Evolutionary conservation across 2,329 filamentous ascomycete species (phyloP).

Genomic region (Fusarium guadeloupense): DNA sequence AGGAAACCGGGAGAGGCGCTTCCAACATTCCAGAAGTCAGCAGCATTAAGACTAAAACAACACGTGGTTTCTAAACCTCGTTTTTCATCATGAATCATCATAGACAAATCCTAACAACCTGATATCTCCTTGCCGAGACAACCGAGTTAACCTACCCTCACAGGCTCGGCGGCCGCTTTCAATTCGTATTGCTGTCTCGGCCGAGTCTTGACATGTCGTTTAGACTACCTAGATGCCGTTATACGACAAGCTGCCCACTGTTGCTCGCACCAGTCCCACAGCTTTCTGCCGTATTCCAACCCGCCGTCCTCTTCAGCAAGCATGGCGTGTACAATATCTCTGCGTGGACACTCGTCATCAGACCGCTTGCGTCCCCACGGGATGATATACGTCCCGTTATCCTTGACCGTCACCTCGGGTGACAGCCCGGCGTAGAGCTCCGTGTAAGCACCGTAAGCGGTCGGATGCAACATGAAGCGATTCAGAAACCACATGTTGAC

Average conservation of each 20-base stretch:
- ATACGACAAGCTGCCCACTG: conserved; percentile 18
- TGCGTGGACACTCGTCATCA: conserved; percentile 29
- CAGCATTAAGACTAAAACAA: neutral
- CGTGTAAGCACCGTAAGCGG: conserved; percentile 52
- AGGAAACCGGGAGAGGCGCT: conserved; percentile 4
- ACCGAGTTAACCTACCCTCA: neutral
- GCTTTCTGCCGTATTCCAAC: conserved; percentile 34
- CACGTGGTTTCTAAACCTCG: neutral
- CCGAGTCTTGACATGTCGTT: neutral
- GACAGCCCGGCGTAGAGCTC: conserved; percentile 53
- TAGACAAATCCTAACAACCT: conserved; percentile 1
- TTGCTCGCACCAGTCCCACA: conserved; percentile 47
- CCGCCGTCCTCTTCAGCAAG: conserved; percentile 40
- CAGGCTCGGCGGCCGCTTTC: neutral
- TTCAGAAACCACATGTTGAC: conserved; percentile 37
- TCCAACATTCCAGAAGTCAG: conserved; percentile 10
- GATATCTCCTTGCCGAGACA: neutral
- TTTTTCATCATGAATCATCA: conserved; percentile 6
- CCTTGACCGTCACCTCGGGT: conserved; percentile 49
- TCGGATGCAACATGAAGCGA: conserved; percentile 41
- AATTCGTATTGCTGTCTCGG: conserved; percentile 19
- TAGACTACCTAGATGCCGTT: neutral
- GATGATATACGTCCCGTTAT: conserved; percentile 44
- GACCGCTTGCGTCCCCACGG: conserved; percentile 44
- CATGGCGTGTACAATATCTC: conserved; percentile 45